These are phyloP conservation scores for Graphilbum fragrans DNA, from an alignment of 2,329 filamentous ascomycete genomes.

Conservation along the genomic window DNA sequence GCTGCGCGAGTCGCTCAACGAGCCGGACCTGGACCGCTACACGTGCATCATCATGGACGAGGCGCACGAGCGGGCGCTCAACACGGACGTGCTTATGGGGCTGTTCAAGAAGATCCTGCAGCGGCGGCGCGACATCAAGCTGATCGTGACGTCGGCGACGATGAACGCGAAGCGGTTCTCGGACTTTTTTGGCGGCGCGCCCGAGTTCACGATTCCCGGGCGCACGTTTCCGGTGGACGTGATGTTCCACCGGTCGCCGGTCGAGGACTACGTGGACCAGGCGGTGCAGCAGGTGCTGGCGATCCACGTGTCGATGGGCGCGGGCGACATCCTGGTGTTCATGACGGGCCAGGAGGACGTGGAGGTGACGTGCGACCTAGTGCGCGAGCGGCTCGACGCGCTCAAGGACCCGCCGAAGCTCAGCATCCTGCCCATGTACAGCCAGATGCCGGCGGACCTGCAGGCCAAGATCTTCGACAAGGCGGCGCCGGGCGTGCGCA, in stretches of 20 bases:
- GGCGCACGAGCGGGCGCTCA: constrained; percentile 90
- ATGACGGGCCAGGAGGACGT: constrained; percentile 99
- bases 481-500: constrained; percentile 79
- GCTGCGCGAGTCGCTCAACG: constrained; percentile 82
- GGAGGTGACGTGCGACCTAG: constrained; percentile 86
- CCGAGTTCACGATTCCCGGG: constrained; percentile 92
- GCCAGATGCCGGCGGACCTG: constrained; percentile 96
- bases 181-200: constrained; percentile 89
- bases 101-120: constrained; percentile 95
- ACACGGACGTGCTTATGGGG: constrained; percentile 95
- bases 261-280: constrained; percentile 95
- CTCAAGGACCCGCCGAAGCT: constrained; percentile 92
- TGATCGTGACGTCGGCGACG: constrained; percentile 95
- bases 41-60: constrained; percentile 99
- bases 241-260: constrained; percentile 87
- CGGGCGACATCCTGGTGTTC: constrained; percentile 92
- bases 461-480: constrained; percentile 97
- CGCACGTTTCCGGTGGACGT: constrained; percentile 95
- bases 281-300: constrained; percentile 91
- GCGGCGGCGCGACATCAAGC: constrained; percentile 77
- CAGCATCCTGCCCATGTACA: constrained; percentile 94
- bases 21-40: constrained; percentile 87
- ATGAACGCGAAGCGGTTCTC: constrained; percentile 98
- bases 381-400: constrained; percentile 75
- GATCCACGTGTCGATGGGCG: constrained; percentile 89